Evolutionary conservation across 805 yeast species (phyloP).

Genomic region (Cyberlindnera amylophila): DNA sequence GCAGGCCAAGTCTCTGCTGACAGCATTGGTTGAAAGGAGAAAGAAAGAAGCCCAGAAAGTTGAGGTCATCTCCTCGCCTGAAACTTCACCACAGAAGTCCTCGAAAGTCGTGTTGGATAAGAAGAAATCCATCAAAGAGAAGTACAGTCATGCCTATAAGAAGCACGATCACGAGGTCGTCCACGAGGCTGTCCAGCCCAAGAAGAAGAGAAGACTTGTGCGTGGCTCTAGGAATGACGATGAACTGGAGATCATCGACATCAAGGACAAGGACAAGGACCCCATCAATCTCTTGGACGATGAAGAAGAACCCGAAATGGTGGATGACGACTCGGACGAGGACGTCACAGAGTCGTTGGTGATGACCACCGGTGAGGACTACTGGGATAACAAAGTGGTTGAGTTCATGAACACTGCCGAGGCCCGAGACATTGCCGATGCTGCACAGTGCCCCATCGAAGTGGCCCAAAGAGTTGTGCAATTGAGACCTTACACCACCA

Average conservation of each 20-base stretch:
- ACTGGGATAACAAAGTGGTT: conserved; percentile 63
- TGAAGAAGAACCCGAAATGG: conserved; percentile 33
- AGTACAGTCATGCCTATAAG: conserved; percentile 31
- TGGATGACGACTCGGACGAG: conserved; percentile 46
- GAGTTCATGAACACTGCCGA: conserved; percentile 78
- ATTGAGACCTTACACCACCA: conserved; percentile 63
- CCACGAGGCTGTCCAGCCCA: no score
- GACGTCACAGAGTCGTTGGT: conserved; percentile 32
- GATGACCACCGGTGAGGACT: conserved; percentile 27
- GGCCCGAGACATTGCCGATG: conserved; percentile 71
- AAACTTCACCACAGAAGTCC: conserved; percentile 27
- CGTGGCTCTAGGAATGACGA: conserved; percentile 34
- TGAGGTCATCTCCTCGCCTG: conserved; percentile 27
- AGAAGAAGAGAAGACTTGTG: conserved; percentile 36
- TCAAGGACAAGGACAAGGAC: conserved; percentile 4
- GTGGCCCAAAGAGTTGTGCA: conserved; percentile 62
- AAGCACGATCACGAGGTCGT: no score
- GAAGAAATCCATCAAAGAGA: conserved; percentile 34
- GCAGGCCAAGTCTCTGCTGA: conserved; percentile 31
- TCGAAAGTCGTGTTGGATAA: conserved; percentile 36
- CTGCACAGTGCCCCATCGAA: conserved; percentile 64
- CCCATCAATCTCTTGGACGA: conserved; percentile 21
- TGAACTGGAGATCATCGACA: conserved; percentile 12
- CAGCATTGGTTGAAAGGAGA: conserved; percentile 29
- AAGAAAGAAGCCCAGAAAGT: conserved; percentile 21